Base-by-base conservation (phyloP, 345 rosid species). In the Pelargonium nanum region DNA sequence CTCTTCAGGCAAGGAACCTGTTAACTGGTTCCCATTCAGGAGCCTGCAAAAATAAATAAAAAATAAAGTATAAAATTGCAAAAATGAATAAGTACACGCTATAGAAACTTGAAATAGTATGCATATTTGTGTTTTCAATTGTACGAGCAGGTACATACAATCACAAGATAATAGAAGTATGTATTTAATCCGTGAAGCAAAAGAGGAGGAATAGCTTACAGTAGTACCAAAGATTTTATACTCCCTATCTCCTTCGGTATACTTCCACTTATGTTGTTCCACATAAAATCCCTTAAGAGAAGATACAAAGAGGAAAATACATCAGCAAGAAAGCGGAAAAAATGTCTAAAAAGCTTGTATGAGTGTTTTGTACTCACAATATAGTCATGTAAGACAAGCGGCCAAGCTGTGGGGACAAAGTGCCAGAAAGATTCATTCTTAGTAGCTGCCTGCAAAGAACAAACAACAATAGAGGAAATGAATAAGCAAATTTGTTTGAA, bases 201-300 rank as follows among this genome's bases (percentile, higher is more conserved):
- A 34, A 60, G 55, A 28, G 58, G 28, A 59, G 62, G 48, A 53
- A 59, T 3, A 67, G 77, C 99, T 85, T 77, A 89, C 99, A 93
- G 72, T 81, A 93, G 99, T 50, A 63, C 32, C 72, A 93, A 70
- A 63, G 99, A 66, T 66, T 72, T 79, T 34, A 93, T 78, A 65
- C 84, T 79, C 59, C 97, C 97, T 60, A 93, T 87, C 78, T 89
- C 97, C 72, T 83, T 86, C 0, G 99, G 99, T 74, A 93, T 85
- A 51, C 77, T 80, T 50, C 99, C 99, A 51, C 62, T 81, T 19
- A 93, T 69, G 21, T 62, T 61, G 78, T 93, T 93, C 99, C 99
- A 93, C 99, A 93, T 93, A 71, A 93, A 87, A 71, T 88, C 95
- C 84, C 99, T 93, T 60, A 28, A 9, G 48, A 17, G 16, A 74